A percentile compares a stretch with the other conserved stretches of the same genome.
Evolutionary conservation across 2,329 filamentous ascomycete genomes (phyloP).

Genomic region (Botrytis elliptica): DNA sequence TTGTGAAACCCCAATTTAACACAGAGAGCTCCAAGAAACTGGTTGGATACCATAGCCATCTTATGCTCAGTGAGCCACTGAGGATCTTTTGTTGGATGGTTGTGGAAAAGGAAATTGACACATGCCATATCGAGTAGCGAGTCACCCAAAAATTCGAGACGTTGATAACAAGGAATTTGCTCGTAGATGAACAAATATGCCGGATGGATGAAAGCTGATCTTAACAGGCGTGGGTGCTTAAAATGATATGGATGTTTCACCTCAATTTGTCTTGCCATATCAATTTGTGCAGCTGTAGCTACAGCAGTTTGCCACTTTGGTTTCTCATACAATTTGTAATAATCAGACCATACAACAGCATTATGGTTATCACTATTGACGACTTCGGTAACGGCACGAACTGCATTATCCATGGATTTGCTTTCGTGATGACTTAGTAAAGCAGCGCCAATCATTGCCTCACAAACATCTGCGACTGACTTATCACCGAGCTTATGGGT

Average conservation of each 20-base stretch:
- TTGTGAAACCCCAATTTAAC: slow-evolving; percentile 76
- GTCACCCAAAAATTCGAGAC: slow-evolving; percentile 89
- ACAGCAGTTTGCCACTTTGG: slow-evolving; percentile 68
- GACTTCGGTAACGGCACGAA: slow-evolving; percentile 64
- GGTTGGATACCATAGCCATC: slow-evolving; percentile 98
- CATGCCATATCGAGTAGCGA: slow-evolving; percentile 82
- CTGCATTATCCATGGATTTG: slow-evolving; percentile 54
- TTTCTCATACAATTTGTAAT: slow-evolving; percentile 64
- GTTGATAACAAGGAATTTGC: slow-evolving; percentile 82
- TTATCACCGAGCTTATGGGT: slow-evolving; percentile 79
- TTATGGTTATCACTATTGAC: slow-evolving; percentile 68
- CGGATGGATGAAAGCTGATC: slow-evolving; percentile 85
- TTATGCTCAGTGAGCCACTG: slow-evolving; percentile 99
- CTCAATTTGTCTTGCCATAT: slow-evolving; percentile 66
- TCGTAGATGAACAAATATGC: slow-evolving; percentile 76
- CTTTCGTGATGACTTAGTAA: slow-evolving; percentile 50
- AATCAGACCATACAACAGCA: slow-evolving; percentile 70
- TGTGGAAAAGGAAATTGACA: slow-evolving; percentile 77
- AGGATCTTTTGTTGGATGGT: slow-evolving; percentile 76
- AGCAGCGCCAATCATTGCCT: slow-evolving; percentile 88
- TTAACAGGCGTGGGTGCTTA: slow-evolving; percentile 69
- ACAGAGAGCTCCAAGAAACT: slow-evolving; percentile 81
- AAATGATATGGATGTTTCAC: slow-evolving; percentile 62
- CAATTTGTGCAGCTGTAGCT: slow-evolving; percentile 64
- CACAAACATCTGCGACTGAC: slow-evolving; percentile 89